Evolutionary conservation across 331 rosid species (phyloP).

Genomic region (Malus hybrid): DNA sequence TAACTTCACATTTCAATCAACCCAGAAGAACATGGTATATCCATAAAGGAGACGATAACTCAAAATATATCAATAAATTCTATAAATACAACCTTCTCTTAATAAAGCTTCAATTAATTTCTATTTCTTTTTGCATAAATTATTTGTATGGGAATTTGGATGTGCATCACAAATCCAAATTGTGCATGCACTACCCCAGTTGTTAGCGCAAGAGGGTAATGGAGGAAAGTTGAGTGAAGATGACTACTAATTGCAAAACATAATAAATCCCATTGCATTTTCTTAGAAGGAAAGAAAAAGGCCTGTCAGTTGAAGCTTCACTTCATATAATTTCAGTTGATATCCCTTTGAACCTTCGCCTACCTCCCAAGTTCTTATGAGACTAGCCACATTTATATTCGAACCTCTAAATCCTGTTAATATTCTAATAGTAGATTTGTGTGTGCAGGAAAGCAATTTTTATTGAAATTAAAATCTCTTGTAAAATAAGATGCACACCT

Average conservation of each 20-base stretch:
- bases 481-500: conserved; percentile 41
- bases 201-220: neutral
- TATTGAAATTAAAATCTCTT: neutral
- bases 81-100: neutral
- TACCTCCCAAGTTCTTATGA: neutral
- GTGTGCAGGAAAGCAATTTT: neutral
- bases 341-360: neutral
- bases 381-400: neutral
- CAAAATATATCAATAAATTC: neutral
- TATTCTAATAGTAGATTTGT: neutral
- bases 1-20: neutral
- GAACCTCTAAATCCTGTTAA: neutral
- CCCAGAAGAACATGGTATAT: neutral
- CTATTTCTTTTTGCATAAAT: neutral
- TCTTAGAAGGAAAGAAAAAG: neutral
- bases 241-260: neutral
- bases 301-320: neutral
- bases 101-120: neutral
- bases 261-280: neutral
- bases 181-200: neutral
- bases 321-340: neutral
- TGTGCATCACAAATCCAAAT: neutral
- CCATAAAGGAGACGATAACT: neutral
- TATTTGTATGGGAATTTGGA: neutral
- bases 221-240: neutral